These are phyloP conservation scores for Byssochlamys sp. DNA, from an alignment of 2,329 filamentous ascomycete species.

Conservation along the genomic window DNA sequence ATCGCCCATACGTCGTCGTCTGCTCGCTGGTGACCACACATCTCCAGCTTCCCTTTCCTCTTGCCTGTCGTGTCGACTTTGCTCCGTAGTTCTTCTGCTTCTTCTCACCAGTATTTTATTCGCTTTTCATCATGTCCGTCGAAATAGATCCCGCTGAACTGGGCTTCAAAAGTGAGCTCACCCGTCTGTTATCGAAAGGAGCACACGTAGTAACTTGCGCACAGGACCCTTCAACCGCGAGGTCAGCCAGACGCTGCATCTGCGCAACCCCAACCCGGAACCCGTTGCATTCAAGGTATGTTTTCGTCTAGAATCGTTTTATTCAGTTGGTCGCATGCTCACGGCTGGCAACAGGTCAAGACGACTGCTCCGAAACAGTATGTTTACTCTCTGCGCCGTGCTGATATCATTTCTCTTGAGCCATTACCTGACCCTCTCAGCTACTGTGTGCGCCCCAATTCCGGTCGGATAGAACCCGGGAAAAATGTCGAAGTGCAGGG, in stretches of 20 bases:
- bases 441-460: constrained; percentile 96
- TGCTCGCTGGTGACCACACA: constrained; percentile 2
- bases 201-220: constrained; percentile 16
- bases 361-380: constrained; percentile 98
- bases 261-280: constrained; percentile 49
- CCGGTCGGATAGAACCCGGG: constrained; percentile 84
- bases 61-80: constrained; percentile 5
- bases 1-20: constrained; percentile 3
- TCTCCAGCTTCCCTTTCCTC: constrained; percentile 1
- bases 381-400: constrained; percentile 27
- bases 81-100: constrained; percentile 13
- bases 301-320: constrained; percentile 1
- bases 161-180: constrained; percentile 68
- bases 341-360: constrained; percentile 62
- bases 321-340: constrained; percentile 12
- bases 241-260: constrained; percentile 52
- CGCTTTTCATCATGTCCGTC: constrained; percentile 65
- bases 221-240: constrained; percentile 55
- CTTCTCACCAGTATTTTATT: constrained; percentile 8
- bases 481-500: constrained; percentile 86
- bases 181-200: constrained; percentile 4
- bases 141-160: constrained; percentile 86
- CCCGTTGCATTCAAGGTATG: constrained; percentile 57
- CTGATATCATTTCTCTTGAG: neutral
- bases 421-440: constrained; percentile 40